phyloP scores from a whole-genome alignment of 2,329 filamentous ascomycete species.

The Leptosphaerulina australis region DNA sequence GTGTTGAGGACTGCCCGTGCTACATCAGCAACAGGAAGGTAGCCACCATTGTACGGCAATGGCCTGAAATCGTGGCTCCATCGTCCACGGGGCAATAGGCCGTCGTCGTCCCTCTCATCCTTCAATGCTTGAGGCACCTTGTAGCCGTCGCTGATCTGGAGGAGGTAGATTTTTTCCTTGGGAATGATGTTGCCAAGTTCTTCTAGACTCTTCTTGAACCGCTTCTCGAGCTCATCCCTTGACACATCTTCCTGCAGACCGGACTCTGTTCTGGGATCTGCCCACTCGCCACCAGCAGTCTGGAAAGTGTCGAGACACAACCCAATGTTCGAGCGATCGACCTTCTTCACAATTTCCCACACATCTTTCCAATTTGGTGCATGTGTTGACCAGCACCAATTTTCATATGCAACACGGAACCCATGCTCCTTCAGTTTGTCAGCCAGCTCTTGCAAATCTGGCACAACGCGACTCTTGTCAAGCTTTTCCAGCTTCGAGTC shows the following conservation, averaged over 20 bases:
- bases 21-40: conserved; percentile 70
- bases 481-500: conserved; percentile 65
- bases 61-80: conserved; percentile 77
- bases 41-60: conserved; percentile 72
- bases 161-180: conserved; percentile 71
- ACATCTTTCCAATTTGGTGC: conserved; percentile 71
- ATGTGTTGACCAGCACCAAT: conserved; percentile 80
- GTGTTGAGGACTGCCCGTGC: conserved; percentile 69
- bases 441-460: conserved; percentile 65
- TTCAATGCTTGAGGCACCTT: conserved; percentile 63
- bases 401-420: conserved; percentile 74
- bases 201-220: conserved; percentile 61
- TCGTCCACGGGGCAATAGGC: conserved; percentile 64
- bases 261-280: conserved; percentile 68
- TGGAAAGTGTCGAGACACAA: conserved; percentile 82
- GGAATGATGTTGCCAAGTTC: conserved; percentile 65
- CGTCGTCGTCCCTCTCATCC: conserved; percentile 56
- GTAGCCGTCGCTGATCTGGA: conserved; percentile 79
- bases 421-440: conserved; percentile 60
- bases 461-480: conserved; percentile 59
- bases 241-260: conserved; percentile 62
- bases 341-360: conserved; percentile 70
- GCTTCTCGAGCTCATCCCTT: conserved; percentile 55
- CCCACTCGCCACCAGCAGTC: conserved; percentile 74
- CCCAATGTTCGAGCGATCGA: conserved; percentile 70